phyloP scores from a whole-genome alignment of 169 alveolate genomes.

The Eimeria brunetti region DNA sequence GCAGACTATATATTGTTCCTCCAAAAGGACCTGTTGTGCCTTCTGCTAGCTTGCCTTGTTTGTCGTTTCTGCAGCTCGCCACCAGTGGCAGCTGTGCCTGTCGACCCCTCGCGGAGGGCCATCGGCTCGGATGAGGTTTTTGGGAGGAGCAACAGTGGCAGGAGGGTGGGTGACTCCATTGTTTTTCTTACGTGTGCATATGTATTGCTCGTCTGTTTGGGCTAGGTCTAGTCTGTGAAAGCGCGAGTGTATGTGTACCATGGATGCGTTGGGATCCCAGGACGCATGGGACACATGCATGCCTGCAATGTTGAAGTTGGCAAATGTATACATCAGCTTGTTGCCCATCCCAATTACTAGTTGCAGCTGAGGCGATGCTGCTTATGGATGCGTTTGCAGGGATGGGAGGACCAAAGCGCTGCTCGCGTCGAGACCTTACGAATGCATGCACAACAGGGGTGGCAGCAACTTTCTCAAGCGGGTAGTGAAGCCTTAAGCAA shows the following conservation, averaged over 20 bases:
- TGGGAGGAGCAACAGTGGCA: slow-evolving; percentile 58
- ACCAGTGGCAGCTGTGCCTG: slow-evolving; percentile 69
- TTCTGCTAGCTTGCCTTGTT: neutral
- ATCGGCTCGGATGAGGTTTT: slow-evolving; percentile 75
- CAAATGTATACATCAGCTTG: too few species aligned
- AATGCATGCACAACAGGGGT: slow-evolving; percentile 76
- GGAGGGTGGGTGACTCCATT: slow-evolving; percentile 12
- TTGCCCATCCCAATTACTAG: too few species aligned
- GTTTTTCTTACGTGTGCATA: neutral
- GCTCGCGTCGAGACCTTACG: slow-evolving; percentile 73
- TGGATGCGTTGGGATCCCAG: neutral
- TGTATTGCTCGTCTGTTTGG: neutral
- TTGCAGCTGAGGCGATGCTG: neutral
- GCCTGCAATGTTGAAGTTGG: too few species aligned
- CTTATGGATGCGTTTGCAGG: slow-evolving; percentile 9
- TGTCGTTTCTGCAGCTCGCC: slow-evolving; percentile 20
- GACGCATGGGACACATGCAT: neutral
- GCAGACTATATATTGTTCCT: neutral
- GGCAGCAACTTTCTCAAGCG: slow-evolving; percentile 74
- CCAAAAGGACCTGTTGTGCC: neutral
- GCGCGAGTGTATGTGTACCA: neutral
- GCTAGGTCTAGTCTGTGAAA: neutral
- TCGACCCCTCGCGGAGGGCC: slow-evolving; percentile 73
- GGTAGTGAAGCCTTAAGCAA: slow-evolving; percentile 75
- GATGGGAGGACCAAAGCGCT: slow-evolving; percentile 67